phyloP scores from a whole-genome alignment of 768 basidiomycete species.

The Psilocybe cyanescens region DNA sequence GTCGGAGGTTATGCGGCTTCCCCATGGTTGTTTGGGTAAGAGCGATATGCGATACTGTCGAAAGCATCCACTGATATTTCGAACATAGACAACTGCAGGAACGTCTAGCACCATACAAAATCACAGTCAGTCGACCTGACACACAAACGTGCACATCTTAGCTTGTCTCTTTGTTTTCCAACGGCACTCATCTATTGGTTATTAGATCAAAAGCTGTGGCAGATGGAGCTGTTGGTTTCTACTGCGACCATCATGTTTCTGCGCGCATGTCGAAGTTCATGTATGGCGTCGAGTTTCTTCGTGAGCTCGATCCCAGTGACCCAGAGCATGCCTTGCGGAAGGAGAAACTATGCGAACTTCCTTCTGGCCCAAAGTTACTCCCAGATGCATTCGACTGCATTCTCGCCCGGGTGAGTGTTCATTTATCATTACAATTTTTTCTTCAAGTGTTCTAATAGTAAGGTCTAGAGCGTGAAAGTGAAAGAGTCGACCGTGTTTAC shows the following conservation, averaged over 20 bases:
- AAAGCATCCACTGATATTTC: background rate
- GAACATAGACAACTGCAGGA: conserved; percentile 64
- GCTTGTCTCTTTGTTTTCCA: conserved; percentile 1
- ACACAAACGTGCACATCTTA: conserved; percentile 65
- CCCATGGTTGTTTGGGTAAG: conserved; percentile 70
- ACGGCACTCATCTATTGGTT: background rate
- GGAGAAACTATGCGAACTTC: conserved; percentile 72
- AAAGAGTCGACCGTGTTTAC: conserved; percentile 84
- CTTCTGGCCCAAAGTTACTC: conserved; percentile 76
- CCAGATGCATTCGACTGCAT: conserved; percentile 87
- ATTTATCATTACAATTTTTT: background rate
- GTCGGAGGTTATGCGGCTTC: conserved; percentile 87
- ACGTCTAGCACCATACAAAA: conserved; percentile 54
- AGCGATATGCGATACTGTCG: conserved; percentile 5
- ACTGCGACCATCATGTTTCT: conserved; percentile 83
- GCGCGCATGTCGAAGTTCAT: conserved; percentile 80
- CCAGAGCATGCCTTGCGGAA: conserved; percentile 67
- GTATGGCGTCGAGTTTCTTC: conserved; percentile 82
- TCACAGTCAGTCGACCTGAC: conserved; percentile 76
- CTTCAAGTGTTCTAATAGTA: background rate
- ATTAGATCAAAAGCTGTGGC: conserved; percentile 82
- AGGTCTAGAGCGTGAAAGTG: conserved; percentile 64
- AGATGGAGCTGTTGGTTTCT: conserved; percentile 84
- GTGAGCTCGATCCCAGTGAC: conserved; percentile 67
- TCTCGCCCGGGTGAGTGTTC: conserved; percentile 58